These are phyloP conservation scores for Primulina eburnea DNA, from an alignment of 257 asterid genomes.

Conservation along the genomic window DNA sequence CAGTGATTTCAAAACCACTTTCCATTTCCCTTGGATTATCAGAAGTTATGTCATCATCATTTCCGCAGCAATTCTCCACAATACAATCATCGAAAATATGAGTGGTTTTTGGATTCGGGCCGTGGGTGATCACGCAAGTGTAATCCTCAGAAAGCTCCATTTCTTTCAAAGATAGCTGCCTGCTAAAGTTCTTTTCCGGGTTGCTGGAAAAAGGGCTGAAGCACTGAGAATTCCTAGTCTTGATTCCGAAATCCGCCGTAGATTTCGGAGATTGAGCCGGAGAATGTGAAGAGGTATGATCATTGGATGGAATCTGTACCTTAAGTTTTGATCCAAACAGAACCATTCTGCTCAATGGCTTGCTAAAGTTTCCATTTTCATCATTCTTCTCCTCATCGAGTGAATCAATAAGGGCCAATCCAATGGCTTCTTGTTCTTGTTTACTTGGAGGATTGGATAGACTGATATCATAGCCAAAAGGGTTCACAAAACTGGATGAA, in stretches of 20 bases:
- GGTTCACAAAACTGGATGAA: conserved; percentile 42
- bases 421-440: conserved; percentile 49
- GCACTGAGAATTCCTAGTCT: conserved; percentile 50
- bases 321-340: conserved; percentile 75
- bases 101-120: conserved; percentile 80
- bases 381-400: conserved; percentile 31
- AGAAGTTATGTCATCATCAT: conserved; percentile 10
- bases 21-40: conserved; percentile 23
- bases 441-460: conserved; percentile 16
- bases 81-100: conserved; percentile 79
- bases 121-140: conserved; percentile 84
- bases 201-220: conserved; percentile 31
- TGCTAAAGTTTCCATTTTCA: conserved; percentile 21
- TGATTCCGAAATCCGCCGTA: conserved; percentile 86
- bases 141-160: conserved; percentile 97
- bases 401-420: conserved; percentile 74
- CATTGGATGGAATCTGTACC: conserved; percentile 52
- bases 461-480: conserved; percentile 42
- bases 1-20: conserved; percentile 21
- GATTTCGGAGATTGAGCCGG: conserved; percentile 55
- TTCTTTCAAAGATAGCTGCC: conserved; percentile 67
- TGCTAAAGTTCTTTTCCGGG: conserved; percentile 34
- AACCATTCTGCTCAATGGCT: conserved; percentile 51
- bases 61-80: conserved; percentile 53
- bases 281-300: conserved; percentile 26